Evolutionary conservation across 345 rosid species (phyloP), one percentile per base, ranked within the genome.

Genomic region (Dimocarpus longan): DNA sequence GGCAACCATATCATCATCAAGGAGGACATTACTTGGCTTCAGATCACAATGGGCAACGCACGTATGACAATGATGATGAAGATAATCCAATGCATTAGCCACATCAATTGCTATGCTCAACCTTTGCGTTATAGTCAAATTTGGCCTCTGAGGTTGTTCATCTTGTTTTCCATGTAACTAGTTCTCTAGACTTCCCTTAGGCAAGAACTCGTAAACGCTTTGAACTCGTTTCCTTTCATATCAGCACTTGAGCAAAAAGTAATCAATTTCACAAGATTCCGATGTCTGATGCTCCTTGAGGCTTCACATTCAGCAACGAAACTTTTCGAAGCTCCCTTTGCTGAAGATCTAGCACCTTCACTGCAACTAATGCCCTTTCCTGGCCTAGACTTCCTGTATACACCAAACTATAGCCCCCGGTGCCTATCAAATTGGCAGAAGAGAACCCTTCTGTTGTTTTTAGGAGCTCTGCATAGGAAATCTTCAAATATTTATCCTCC

Each of bases 361-460:
- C 79, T 7, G 83, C 86, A 22, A 80, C 67, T 3, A 16, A 10
- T 18, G n/a, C 28, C 37, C 71, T 70, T 9, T 43, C 65, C 0
- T 42, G 39, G 16, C 18, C 75, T 2, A 85, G 82, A 22, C 66
- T 77, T 40, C 86, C 83, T 74, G 75, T 86, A 44, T 79, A 83
- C 19, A 86, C 87, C 2, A 80, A 81, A 37, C 87, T 85, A 10
- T 66, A 82, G 63, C 87, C 73, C n/a, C 89, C 87, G 0, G 4
- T 52, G 63, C 89, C 89, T 21, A 82, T 66, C 44, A 76, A 50
- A 32, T 82, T 82, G 26, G 69, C 67, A 8, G 70, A 10, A 26
- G 87, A 86, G 77, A 86, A 86, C 64, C 84, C 85, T 15, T 75
- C 76, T 5, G 87, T 84, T 24, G 82, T 80, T 69, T 69, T 68